A percentile compares a stretch with the other conserved stretches of the same genome.
These are phyloP conservation scores for Tetrastigma voinierianum DNA, from an alignment of 164 flowering plant species.

Conservation along the genomic window DNA sequence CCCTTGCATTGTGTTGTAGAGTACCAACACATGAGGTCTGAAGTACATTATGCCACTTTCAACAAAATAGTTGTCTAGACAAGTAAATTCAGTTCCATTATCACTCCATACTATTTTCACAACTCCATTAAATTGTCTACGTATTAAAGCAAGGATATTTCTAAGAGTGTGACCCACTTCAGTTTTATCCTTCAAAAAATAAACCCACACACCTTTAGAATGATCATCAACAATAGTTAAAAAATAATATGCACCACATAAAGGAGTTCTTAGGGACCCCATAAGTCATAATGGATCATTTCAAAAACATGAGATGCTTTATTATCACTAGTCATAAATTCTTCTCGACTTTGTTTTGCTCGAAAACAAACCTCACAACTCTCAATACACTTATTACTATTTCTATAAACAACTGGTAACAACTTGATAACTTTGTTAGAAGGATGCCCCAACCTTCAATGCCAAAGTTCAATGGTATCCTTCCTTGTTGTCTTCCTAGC, in stretches of 20 bases:
- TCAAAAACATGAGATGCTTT: slow-evolving; percentile 8
- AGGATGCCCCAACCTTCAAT: not conserved
- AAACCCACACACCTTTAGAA: no score
- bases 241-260: no score
- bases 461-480: not conserved
- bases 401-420: not conserved
- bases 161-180: no score
- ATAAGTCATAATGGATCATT: not conserved
- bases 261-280: no score
- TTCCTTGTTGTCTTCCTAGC: not conserved
- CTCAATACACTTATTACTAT: not conserved
- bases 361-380: slow-evolving; percentile 10
- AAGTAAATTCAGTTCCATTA: no score
- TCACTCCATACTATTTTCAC: no score
- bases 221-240: no score
- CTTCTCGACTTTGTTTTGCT: slow-evolving; percentile 6
- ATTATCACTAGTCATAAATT: slow-evolving; percentile 4
- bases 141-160: no score
- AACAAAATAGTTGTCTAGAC: no score
- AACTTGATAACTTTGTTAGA: not conserved
- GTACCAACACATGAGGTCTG: not conserved
- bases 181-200: no score
- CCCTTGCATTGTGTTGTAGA: slow-evolving; percentile 5
- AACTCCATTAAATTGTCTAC: no score
- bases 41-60: not conserved